Evolutionary conservation across 208 protist genomes (phyloP), one percentile per base, ranked within the genome.

Genomic region (Leishmania guyanensis): DNA sequence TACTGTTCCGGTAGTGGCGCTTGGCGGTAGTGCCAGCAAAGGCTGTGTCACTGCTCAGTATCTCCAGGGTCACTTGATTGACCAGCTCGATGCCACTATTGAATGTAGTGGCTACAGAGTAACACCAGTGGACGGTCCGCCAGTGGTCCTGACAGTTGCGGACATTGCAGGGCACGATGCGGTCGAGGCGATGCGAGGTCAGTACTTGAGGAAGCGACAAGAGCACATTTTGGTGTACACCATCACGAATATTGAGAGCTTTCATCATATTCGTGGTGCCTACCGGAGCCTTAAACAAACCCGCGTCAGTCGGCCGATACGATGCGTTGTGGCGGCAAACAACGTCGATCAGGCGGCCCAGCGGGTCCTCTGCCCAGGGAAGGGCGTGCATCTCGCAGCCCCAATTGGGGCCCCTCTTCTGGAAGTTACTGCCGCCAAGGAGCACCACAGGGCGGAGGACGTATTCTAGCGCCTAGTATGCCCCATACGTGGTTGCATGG

Each of bases 91-190:
- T 79, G 84, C 93, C 62, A 98, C 94, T 48, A 93, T 98, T 73
- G 96, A 94, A 73, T 92, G 95, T 74, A 80, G 91, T 20, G 96
- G 95, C 78, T 86, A 84, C n/a, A 93, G 91, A 46, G 66, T 77
- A 1, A 83, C 91, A 43, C 88, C 96, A 64, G 75, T 99, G 26
- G 95, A 98, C 76, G 77, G 54, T 64, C 84, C 91, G 70, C 90
- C 86, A 22, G 90, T 93, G 46, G 96, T 98, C 68, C 83, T 99
- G 29, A 95, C 97, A 74, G 97, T 99, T 71, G 93, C 94, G 77
- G 96, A 98, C 85, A 98, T 96, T 12, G 95, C 96, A 14, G 96
- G 96, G 5, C 95, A 99, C 83, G 98, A 99, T 79, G 89, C 93
- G 20, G 98, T 98, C 85, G 79, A 84, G n/a, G 83, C 87, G 1